Conservation (phyloP, 495 filamentous ascomycete species). For the Penicillium desertorum region DNA sequence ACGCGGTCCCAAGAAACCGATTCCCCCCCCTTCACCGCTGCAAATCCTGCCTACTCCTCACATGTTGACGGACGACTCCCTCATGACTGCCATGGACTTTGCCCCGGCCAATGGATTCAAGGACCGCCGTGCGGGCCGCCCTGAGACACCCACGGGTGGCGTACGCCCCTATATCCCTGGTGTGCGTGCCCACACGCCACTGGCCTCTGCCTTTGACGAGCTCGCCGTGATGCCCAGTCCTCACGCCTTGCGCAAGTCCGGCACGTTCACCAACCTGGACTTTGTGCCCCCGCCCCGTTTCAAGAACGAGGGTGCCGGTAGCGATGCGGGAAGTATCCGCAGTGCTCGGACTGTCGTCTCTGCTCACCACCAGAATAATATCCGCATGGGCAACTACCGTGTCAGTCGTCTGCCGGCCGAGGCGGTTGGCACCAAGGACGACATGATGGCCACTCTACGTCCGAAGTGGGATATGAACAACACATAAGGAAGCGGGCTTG, state of each 20-base stretch:
- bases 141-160: conserved; percentile 79
- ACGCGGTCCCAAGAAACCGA: conserved; percentile 54
- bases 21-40: conserved; percentile 74
- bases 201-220: conserved; percentile 84
- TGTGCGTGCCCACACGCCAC: conserved; percentile 68
- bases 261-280: conserved; percentile 85
- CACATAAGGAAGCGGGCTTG: conserved; percentile 8
- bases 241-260: conserved; percentile 85
- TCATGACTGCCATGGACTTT: conserved; percentile 77
- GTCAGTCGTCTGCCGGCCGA: conserved; percentile 82
- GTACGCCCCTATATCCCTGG: conserved; percentile 68
- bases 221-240: conserved; percentile 83
- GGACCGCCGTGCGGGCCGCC: conserved; percentile 68
- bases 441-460: conserved; percentile 67
- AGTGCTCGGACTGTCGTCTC: conserved; percentile 83
- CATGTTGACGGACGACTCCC: conserved; percentile 79
- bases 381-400: conserved; percentile 86
- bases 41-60: conserved; percentile 79
- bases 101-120: conserved; percentile 73
- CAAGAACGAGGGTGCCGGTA: conserved; percentile 65
- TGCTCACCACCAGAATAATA: conserved; percentile 64
- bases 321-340: conserved; percentile 87
- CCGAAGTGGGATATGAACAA: conserved; percentile 72
- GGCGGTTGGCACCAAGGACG: conserved; percentile 76
- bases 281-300: conserved; percentile 93